phyloP scores from a whole-genome alignment of 148 eudicot genomes.

The Heliamphora exappendiculata region DNA sequence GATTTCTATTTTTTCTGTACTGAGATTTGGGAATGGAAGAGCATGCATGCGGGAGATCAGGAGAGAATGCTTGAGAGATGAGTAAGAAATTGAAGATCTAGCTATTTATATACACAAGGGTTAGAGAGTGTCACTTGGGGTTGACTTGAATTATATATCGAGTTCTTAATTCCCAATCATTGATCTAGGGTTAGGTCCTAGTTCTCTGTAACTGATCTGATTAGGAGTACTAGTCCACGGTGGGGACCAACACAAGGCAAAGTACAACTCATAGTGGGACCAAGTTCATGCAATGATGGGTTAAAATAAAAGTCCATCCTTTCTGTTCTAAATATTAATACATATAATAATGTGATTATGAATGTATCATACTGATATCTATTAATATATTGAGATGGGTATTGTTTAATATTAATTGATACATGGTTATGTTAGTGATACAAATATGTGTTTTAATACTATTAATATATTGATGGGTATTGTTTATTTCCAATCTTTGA shows the following conservation, averaged over 20 bases:
- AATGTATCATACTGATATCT: not conserved
- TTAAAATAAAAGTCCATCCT: constrained; percentile 1
- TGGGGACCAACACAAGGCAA: constrained; percentile 33
- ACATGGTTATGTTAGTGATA: no score
- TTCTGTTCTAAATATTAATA: no score
- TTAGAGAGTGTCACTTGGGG: not conserved
- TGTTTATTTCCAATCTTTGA: no score
- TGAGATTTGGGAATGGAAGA: not conserved
- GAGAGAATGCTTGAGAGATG: no score
- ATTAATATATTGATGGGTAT: no score
- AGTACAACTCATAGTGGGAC: constrained; percentile 38
- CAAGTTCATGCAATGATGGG: constrained; percentile 23
- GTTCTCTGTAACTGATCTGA: constrained; percentile 26
- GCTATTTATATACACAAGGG: constrained; percentile 25
- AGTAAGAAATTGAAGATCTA: constrained; percentile 16
- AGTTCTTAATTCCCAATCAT: constrained; percentile 10
- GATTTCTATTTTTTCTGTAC: not conserved
- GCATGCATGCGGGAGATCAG: no score
- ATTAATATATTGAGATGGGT: no score
- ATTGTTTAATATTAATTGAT: no score
- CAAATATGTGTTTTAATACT: no score
- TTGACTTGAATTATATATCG: not conserved
- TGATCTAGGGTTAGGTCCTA: constrained; percentile 12
- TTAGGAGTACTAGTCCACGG: constrained; percentile 42
- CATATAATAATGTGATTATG: no score